phyloP scores from a whole-genome alignment of 768 basidiomycete species.

The Rossbeevera mucosa region DNA sequence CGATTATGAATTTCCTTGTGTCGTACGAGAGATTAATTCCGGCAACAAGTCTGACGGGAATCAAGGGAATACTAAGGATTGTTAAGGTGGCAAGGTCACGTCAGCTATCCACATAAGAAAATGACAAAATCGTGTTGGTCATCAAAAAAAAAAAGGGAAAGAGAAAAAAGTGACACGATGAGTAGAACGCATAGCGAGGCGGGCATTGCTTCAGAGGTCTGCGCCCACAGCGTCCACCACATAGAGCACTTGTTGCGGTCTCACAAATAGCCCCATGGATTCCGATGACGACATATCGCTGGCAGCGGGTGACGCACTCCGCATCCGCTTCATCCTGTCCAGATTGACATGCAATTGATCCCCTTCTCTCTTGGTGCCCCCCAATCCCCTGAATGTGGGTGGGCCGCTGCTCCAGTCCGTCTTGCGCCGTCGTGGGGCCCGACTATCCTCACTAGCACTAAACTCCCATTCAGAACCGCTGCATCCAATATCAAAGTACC shows the following conservation, averaged over 20 bases:
- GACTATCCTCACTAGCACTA: constrained; percentile 40
- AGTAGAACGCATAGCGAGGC: background rate
- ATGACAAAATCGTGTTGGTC: constrained; percentile 4
- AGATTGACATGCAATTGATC: constrained; percentile 41
- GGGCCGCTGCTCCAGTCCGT: constrained; percentile 23
- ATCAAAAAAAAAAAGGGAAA: background rate
- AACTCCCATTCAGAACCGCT: constrained; percentile 61
- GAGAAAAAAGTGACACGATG: background rate
- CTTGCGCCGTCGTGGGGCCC: constrained; percentile 26
- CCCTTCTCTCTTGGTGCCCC: constrained; percentile 51
- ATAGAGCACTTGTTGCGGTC: constrained; percentile 83
- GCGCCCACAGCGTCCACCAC: constrained; percentile 78
- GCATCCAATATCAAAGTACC: constrained; percentile 75
- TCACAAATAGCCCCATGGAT: constrained; percentile 71
- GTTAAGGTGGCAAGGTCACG: constrained; percentile 10
- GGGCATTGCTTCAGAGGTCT: constrained; percentile 41
- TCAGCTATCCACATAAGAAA: constrained; percentile 9
- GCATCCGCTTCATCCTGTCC: constrained; percentile 52
- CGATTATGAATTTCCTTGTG: constrained; percentile 19
- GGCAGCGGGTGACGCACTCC: constrained; percentile 63
- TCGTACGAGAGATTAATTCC: constrained; percentile 23
- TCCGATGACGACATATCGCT: constrained; percentile 58
- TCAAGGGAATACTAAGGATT: constrained; percentile 9
- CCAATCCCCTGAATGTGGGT: constrained; percentile 35
- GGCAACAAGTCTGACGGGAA: constrained; percentile 10